Evolutionary conservation across 2,329 filamentous ascomycete species (phyloP).

Genomic region (Colletotrichum scovillei): DNA sequence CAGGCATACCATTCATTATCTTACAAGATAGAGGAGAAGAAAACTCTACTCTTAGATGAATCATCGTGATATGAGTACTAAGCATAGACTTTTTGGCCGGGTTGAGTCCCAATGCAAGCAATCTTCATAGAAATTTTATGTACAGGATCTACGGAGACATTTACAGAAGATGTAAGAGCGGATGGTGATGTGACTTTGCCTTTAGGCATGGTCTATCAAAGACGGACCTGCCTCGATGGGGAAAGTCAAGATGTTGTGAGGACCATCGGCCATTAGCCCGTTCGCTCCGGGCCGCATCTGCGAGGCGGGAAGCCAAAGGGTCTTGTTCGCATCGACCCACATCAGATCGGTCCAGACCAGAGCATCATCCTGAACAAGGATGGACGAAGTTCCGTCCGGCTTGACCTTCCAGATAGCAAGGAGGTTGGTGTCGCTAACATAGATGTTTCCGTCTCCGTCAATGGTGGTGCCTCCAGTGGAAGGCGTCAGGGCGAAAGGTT

Average conservation of each 20-base stretch:
- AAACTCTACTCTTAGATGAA: too few species aligned
- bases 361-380: constrained; percentile 8
- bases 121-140: too few species aligned
- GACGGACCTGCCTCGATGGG: constrained; percentile 13
- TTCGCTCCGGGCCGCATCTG: constrained; percentile 13
- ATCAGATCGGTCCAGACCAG: constrained; percentile 16
- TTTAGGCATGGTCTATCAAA: neutral
- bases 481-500: constrained; percentile 5
- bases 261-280: neutral
- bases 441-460: constrained; percentile 13
- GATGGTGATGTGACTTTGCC: neutral
- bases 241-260: constrained; percentile 1
- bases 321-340: constrained; percentile 17
- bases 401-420: constrained; percentile 14
- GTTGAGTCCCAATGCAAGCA: too few species aligned
- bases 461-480: constrained; percentile 11
- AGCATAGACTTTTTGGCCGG: too few species aligned
- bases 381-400: neutral
- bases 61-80: too few species aligned
- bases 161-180: neutral
- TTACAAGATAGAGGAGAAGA: too few species aligned
- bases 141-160: too few species aligned
- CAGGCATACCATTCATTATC: too few species aligned
- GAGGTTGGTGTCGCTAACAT: constrained; percentile 6
- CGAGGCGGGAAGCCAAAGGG: constrained; percentile 13